Base-by-base conservation (phyloP, 768 basidiomycete genomes). In the Rhizopogon salebrosus region DNA sequence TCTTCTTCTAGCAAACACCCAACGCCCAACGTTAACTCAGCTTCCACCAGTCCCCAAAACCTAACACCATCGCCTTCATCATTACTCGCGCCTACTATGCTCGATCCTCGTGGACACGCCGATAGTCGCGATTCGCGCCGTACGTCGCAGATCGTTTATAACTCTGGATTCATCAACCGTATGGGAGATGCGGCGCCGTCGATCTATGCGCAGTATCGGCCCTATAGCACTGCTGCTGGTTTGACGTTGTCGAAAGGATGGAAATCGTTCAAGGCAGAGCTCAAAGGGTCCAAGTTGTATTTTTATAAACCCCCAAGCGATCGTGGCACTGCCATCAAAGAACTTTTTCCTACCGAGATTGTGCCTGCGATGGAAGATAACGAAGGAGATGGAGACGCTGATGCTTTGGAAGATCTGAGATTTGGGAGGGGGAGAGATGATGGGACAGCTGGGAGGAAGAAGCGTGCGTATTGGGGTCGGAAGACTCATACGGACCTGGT, bases 301-400 rank as follows among this genome's bases (percentile, higher is more conserved):
- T 88, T 94, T 62, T 92, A 89, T 65, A 95, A 94, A 61, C 83
- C 89, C 0, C 89, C 92, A 0, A 74, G 77, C 26, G 92, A 94
- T 57, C 74, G 83, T 52, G 72, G 68, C 22, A 70, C 73, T 2
- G 85, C 75, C 0, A 75, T 92, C 49, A 88, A 84, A 63, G 84
- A 86, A 7, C 70, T 92, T 23, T 95, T 95, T 61, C 85, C 89
- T 9, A 76, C 80, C 0, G 80, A 73, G 7, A 68, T 89, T 16
- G 80, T 87, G 0, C 76, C 80, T 0, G 75, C 77, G 0, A 70
- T 71, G 14, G 69, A 78, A 41, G 81, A 84, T 48, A 80, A 78
- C n/a, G 73, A 76, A 6, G 61, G 64, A 3, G 55, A 57, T 10
- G 56, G 52, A 48, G 71, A 61, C 51, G 27, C 53, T 11, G 70